Conservation (phyloP, 495 filamentous ascomycete species). For the Talaromyces nanjingensis region DNA sequence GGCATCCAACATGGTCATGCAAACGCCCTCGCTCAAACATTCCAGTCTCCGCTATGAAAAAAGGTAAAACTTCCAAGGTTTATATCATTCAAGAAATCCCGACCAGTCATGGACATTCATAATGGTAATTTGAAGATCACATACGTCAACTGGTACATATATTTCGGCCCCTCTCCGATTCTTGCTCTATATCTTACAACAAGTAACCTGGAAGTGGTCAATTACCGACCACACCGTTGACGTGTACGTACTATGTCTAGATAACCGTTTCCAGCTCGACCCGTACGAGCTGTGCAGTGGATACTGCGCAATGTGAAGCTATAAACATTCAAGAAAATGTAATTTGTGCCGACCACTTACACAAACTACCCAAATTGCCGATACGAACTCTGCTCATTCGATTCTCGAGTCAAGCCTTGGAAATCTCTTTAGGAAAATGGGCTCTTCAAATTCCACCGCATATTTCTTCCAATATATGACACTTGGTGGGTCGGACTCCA, state of each 20-base stretch:
- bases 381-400: neutral
- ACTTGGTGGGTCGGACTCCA: neutral
- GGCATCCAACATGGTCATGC: neutral
- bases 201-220: neutral
- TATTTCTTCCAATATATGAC: neutral
- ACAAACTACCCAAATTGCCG: neutral
- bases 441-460: neutral
- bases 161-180: neutral
- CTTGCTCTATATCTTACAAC: neutral
- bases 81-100: neutral
- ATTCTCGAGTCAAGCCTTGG: neutral
- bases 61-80: neutral
- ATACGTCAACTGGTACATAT: neutral
- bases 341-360: neutral
- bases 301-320: neutral
- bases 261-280: neutral
- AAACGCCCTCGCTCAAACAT: neutral
- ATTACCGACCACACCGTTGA: neutral
- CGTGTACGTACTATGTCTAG: neutral
- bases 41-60: neutral
- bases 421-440: neutral
- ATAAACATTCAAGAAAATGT: neutral
- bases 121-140: neutral
- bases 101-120: neutral
- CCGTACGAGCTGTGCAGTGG: neutral